These are phyloP conservation scores for Boechera retrofracta DNA, from an alignment of 345 rosid species.

Conservation along the genomic window DNA sequence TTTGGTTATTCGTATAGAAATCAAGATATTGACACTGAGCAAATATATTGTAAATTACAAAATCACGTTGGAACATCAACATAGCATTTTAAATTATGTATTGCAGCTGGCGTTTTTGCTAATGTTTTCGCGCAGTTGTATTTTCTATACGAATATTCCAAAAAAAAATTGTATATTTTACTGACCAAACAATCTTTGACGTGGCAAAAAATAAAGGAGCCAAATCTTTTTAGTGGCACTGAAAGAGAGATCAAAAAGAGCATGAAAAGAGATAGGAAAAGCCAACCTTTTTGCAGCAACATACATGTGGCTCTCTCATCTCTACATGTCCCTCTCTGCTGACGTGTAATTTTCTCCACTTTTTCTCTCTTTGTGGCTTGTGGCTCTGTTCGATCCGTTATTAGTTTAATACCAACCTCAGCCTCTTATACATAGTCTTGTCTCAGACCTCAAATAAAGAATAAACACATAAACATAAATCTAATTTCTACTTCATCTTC, in stretches of 20 bases:
- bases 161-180: neutral
- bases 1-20: too few relatives aligned
- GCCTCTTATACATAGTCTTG: conserved; percentile 28
- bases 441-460: conserved; percentile 17
- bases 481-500: conserved; percentile 14
- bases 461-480: conserved; percentile 24
- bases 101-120: neutral
- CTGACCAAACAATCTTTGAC: conserved; percentile 30
- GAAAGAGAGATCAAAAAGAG: conserved; percentile 37
- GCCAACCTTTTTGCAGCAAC: conserved; percentile 24
- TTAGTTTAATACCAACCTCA: conserved; percentile 24
- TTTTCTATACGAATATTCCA: neutral
- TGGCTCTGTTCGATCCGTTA: conserved; percentile 37
- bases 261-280: conserved; percentile 30
- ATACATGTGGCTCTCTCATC: conserved; percentile 45
- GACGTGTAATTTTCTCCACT: conserved; percentile 30
- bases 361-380: conserved; percentile 37
- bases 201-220: conserved; percentile 32
- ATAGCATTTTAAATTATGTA: neutral
- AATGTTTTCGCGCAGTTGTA: neutral
- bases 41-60: too few relatives aligned
- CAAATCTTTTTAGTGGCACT: conserved; percentile 43
- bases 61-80: too few relatives aligned
- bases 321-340: conserved; percentile 39
- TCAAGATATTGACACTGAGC: too few relatives aligned